A percentile compares a stretch with the other conserved stretches of the same genome.
phyloP scores from a whole-genome alignment of 129 eudicot species.

The Flaveria robusta region DNA sequence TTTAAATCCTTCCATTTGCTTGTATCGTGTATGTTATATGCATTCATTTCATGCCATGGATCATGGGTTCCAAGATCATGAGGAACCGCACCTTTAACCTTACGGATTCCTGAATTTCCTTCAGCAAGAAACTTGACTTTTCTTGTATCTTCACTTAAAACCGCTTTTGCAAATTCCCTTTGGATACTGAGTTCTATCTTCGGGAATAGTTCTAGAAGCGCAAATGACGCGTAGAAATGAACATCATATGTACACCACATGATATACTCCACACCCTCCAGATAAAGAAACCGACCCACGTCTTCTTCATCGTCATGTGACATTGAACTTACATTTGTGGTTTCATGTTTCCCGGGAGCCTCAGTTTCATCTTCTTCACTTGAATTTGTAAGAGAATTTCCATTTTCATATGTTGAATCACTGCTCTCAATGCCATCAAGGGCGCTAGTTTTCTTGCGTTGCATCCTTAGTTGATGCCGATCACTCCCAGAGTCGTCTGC shows the following conservation, averaged over 20 bases:
- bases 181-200: constrained; percentile 93
- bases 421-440: background rate
- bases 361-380: constrained; percentile 42
- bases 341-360: constrained; percentile 21
- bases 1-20: constrained; percentile 96
- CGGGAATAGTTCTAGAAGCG: constrained; percentile 87
- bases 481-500: constrained; percentile 41
- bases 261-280: constrained; percentile 94
- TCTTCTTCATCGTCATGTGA: constrained; percentile 50
- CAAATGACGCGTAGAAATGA: constrained; percentile 95
- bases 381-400: constrained; percentile 30
- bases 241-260: constrained; percentile 99
- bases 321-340: constrained; percentile 11
- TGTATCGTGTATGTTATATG: constrained; percentile 93
- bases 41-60: constrained; percentile 99
- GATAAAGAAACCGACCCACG: constrained; percentile 79
- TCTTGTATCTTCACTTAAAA: constrained; percentile 73
- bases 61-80: constrained; percentile 98
- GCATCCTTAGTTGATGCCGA: constrained; percentile 26
- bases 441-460: background rate
- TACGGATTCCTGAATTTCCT: constrained; percentile 89
- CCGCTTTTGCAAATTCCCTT: constrained; percentile 91
- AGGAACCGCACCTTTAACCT: constrained; percentile 87
- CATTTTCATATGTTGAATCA: constrained; percentile 28
- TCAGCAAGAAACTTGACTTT: constrained; percentile 82